Conservation (phyloP, 768 basidiomycete species). For the Hericium coralloides region DNA sequence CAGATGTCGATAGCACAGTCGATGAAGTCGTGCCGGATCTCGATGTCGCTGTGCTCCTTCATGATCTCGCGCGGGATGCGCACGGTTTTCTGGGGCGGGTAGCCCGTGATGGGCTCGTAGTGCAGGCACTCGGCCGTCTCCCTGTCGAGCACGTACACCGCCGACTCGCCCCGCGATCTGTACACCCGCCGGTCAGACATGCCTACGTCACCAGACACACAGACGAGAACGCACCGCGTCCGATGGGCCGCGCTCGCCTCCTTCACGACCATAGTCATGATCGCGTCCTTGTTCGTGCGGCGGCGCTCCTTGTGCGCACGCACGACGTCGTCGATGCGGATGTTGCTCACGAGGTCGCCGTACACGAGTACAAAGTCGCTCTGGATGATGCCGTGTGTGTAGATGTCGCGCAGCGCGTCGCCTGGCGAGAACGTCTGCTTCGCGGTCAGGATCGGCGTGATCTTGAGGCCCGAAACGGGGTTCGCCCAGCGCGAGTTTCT, state of each 20-base stretch:
- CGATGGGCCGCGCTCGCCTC: slow-evolving; percentile 64
- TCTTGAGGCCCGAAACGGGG: slow-evolving; percentile 69
- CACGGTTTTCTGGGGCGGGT: slow-evolving; percentile 52
- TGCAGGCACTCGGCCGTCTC: slow-evolving; percentile 76
- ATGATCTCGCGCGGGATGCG: slow-evolving; percentile 76
- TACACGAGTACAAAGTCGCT: slow-evolving; percentile 87
- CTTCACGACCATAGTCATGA: slow-evolving; percentile 94
- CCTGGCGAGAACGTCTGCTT: slow-evolving; percentile 85
- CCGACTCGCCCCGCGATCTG: slow-evolving; percentile 65
- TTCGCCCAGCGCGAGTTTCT: slow-evolving; percentile 85
- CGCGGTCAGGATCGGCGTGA: slow-evolving; percentile 77
- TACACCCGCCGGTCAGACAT: neutral
- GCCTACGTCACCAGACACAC: neutral
- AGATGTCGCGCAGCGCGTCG: slow-evolving; percentile 90
- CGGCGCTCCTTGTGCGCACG: slow-evolving; percentile 82
- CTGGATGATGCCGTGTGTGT: slow-evolving; percentile 84
- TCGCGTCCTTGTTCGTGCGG: slow-evolving; percentile 82
- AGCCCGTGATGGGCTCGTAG: slow-evolving; percentile 68
- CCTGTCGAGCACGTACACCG: slow-evolving; percentile 71
- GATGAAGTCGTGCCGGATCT: slow-evolving; percentile 81
- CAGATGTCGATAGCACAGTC: slow-evolving; percentile 91
- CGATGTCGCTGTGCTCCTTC: slow-evolving; percentile 64
- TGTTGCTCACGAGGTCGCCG: slow-evolving; percentile 89
- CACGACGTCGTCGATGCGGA: slow-evolving; percentile 85
- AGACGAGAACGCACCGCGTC: slow-evolving; percentile 46